phyloP scores from a whole-genome alignment of 495 filamentous ascomycete genomes.

The Penicillium paradoxum region DNA sequence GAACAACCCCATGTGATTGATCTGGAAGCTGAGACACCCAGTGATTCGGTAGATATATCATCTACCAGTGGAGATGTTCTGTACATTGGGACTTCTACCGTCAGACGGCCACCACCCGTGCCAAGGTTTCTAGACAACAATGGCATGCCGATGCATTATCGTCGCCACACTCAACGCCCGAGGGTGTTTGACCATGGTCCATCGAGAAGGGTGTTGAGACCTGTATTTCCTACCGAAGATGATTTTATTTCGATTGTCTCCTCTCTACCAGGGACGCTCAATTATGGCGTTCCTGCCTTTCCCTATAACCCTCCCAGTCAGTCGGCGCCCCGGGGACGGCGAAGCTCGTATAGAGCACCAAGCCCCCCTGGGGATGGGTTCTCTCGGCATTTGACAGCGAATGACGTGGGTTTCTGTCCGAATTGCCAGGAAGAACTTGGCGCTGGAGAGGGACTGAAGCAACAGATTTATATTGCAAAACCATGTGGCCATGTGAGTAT shows the following conservation, averaged over 20 bases:
- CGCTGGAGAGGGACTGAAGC: constrained; percentile 51
- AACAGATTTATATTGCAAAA: constrained; percentile 69
- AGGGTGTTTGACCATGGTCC: neutral
- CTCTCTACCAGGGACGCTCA: neutral
- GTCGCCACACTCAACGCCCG: neutral
- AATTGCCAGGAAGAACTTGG: constrained; percentile 68
- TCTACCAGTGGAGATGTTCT: constrained; percentile 39
- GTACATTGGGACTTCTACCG: constrained; percentile 27
- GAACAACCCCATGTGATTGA: constrained; percentile 27
- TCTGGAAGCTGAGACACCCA: constrained; percentile 25
- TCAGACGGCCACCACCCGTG: constrained; percentile 7
- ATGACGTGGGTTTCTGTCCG: constrained; percentile 64
- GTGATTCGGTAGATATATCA: constrained; percentile 11
- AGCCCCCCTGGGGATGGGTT: constrained; percentile 55
- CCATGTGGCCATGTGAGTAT: constrained; percentile 69
- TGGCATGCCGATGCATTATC: constrained; percentile 2
- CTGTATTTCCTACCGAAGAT: neutral
- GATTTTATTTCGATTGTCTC: neutral
- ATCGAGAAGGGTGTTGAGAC: neutral
- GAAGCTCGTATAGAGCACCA: constrained; percentile 55
- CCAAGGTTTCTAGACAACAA: constrained; percentile 4
- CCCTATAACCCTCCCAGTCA: constrained; percentile 15
- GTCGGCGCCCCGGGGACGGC: constrained; percentile 30
- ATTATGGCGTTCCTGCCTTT: constrained; percentile 22
- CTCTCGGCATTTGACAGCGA: constrained; percentile 57